Conservation (phyloP, 2,329 filamentous ascomycete species). For the Ophiostoma himal-ulmi region DNA sequence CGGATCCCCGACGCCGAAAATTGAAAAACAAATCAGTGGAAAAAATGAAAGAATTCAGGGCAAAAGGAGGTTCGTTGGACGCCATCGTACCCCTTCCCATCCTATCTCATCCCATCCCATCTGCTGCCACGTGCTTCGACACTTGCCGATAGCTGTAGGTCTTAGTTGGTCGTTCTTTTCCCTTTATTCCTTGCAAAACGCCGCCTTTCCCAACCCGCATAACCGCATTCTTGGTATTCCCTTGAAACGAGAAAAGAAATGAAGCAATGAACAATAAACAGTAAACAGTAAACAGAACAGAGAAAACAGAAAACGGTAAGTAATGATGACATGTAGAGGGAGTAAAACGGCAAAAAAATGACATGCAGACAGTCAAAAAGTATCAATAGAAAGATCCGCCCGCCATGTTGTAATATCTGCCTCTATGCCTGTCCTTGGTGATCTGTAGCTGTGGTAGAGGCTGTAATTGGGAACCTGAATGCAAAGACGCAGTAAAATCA, state of each 20-base stretch:
- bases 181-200: slow-evolving; percentile 2
- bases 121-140: background rate
- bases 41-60: background rate
- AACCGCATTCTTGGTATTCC: slow-evolving; percentile 10
- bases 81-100: background rate
- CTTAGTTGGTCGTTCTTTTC: background rate
- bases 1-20: background rate
- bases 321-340: background rate
- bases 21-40: background rate
- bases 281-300: background rate
- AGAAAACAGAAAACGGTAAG: background rate
- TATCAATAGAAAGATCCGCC: background rate
- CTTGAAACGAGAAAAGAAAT: background rate
- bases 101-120: background rate
- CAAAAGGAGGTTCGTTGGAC: background rate
- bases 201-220: background rate
- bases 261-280: background rate
- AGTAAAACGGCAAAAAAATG: background rate
- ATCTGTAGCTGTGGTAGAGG: background rate
- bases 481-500: background rate
- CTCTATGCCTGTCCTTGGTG: background rate
- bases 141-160: background rate
- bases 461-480: background rate
- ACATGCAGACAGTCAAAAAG: background rate
- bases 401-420: background rate